Conservation (phyloP, 2,329 filamentous ascomycete genomes). For the Colletotrichum australisinense region DNA sequence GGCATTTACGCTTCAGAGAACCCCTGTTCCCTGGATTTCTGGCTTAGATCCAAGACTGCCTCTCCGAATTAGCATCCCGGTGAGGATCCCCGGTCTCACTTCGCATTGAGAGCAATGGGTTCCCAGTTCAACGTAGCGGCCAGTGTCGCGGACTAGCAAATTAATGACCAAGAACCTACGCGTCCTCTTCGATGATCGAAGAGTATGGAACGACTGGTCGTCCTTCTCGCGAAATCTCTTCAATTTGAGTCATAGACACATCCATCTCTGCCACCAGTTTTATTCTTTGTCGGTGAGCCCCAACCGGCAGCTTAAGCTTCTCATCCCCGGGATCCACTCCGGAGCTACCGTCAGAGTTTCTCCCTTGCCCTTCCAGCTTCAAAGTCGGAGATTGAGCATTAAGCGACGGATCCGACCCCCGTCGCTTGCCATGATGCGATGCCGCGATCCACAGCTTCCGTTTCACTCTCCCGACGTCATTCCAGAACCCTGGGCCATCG, state of each 20-base stretch:
- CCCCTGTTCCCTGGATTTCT: conserved; percentile 31
- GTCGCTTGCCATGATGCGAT: conserved; percentile 28
- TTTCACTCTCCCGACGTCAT: conserved; percentile 34
- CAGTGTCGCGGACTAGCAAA: conserved; percentile 12
- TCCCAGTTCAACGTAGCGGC: conserved; percentile 20
- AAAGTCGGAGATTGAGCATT: conserved; percentile 35
- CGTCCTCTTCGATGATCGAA: conserved; percentile 19
- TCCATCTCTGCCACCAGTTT: not conserved
- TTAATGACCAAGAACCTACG: conserved; percentile 3
- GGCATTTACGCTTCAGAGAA: conserved; percentile 23
- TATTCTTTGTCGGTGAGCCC: conserved; percentile 33
- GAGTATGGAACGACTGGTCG: not conserved
- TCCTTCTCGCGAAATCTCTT: conserved; percentile 12
- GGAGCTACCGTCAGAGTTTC: conserved; percentile 22
- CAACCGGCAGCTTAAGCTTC: conserved; percentile 28
- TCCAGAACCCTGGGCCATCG: conserved; percentile 27
- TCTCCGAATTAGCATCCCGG: conserved; percentile 33
- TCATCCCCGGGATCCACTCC: conserved; percentile 32
- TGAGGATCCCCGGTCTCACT: conserved; percentile 36
- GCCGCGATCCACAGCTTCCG: conserved; percentile 33
- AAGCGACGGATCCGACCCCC: conserved; percentile 34
- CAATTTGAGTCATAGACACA: conserved; percentile 10
- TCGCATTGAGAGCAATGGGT: conserved; percentile 27
- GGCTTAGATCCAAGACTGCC: conserved; percentile 28
- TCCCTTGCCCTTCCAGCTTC: conserved; percentile 28